These are phyloP conservation scores for Rhodotorula sp. DNA, from an alignment of 1,284 basidiomycete species.

Conservation along the genomic window DNA sequence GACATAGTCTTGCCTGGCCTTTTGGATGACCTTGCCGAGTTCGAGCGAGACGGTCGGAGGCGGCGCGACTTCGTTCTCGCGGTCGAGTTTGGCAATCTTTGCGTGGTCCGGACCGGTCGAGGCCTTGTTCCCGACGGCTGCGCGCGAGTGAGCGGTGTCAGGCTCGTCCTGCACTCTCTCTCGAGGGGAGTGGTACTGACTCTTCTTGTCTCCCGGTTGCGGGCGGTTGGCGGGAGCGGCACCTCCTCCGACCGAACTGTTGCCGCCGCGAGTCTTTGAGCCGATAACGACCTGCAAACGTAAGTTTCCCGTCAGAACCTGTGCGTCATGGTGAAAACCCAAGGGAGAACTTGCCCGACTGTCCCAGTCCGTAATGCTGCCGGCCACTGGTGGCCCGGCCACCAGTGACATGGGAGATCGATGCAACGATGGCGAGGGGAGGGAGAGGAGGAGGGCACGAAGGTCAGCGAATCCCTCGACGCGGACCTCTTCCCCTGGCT, in stretches of 20 bases:
- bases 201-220: conserved; percentile 52
- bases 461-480: background rate
- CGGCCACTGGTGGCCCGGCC: too few species aligned
- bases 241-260: conserved; percentile 46
- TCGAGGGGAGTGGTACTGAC: conserved; percentile 26
- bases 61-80: conserved; percentile 94
- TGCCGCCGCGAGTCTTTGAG: conserved; percentile 65
- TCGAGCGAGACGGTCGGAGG: conserved; percentile 76
- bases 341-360: conserved; percentile 1
- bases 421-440: background rate
- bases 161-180: too few species aligned
- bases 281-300: conserved; percentile 67
- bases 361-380: conserved; percentile 42
- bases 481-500: background rate
- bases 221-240: conserved; percentile 17
- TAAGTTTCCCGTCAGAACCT: too few species aligned
- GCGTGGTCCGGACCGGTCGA: conserved; percentile 75
- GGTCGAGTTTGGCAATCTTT: conserved; percentile 87
- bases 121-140: conserved; percentile 39
- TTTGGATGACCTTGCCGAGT: conserved; percentile 84
- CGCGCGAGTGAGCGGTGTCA: background rate
- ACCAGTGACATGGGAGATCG: too few species aligned
- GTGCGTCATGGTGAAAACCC: too few species aligned
- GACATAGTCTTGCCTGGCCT: conserved; percentile 72
- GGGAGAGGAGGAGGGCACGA: background rate